These are phyloP conservation scores for Naganishia onofrii DNA, from an alignment of 768 basidiomycete species.

Conservation along the genomic window DNA sequence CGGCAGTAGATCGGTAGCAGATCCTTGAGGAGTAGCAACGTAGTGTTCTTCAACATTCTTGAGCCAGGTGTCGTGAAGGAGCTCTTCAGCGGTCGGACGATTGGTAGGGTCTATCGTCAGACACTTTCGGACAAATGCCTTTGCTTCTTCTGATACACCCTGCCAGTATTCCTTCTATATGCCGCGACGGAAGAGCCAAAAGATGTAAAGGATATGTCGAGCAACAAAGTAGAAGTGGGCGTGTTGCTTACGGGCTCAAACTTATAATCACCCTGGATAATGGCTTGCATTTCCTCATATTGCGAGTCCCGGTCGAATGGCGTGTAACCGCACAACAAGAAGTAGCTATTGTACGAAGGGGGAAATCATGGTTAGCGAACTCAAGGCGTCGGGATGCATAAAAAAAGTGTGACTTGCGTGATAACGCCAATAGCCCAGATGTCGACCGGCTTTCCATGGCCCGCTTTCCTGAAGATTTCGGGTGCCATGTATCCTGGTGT, in stretches of 20 bases:
- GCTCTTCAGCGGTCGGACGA: conserved; percentile 74
- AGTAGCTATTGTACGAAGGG: conserved; percentile 58
- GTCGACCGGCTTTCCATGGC: conserved; percentile 92
- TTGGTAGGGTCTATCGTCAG: conserved; percentile 76
- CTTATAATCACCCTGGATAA: conserved; percentile 86
- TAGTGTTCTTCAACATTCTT: conserved; percentile 63
- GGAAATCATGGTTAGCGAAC: not conserved
- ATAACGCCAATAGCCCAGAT: conserved; percentile 98
- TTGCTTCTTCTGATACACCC: conserved; percentile 58
- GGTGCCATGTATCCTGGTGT: conserved; percentile 78
- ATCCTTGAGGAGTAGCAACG: conserved; percentile 65
- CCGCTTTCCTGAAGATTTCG: conserved; percentile 93
- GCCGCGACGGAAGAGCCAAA: conserved; percentile 75
- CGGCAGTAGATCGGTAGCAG: conserved; percentile 75
- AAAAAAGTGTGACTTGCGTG: conserved; percentile 54
- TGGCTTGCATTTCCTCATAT: conserved; percentile 86
- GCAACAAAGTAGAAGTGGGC: not conserved
- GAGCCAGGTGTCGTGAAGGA: conserved; percentile 77
- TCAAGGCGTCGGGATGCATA: not conserved
- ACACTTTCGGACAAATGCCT: conserved; percentile 75
- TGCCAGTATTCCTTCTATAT: conserved; percentile 54
- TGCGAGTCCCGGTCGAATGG: conserved; percentile 88
- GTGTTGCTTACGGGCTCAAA: conserved; percentile 65
- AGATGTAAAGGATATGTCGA: conserved; percentile 62
- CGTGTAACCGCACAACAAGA: conserved; percentile 83